These are phyloP conservation scores for Candida sanyiensis DNA, from an alignment of 805 yeast genomes.

Conservation along the genomic window DNA sequence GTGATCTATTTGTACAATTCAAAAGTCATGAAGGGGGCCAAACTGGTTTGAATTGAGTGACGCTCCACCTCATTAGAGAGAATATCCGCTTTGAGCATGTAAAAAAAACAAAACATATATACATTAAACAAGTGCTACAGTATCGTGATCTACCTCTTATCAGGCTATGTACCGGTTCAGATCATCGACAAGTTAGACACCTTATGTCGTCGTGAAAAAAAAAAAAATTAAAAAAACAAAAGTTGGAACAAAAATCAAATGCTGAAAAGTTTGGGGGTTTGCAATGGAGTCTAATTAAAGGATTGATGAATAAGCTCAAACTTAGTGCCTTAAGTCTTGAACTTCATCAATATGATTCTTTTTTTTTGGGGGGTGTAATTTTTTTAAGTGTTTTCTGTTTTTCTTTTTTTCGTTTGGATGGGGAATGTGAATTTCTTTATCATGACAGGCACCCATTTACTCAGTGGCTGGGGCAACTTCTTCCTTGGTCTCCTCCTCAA, in stretches of 20 bases:
- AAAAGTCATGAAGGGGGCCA: too few relatives aligned
- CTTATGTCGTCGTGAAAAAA: constrained; percentile 1
- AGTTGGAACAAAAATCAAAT: not conserved
- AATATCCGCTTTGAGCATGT: not conserved
- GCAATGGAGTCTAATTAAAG: constrained; percentile 2
- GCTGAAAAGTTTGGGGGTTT: constrained; percentile 1
- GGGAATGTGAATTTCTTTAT: not conserved
- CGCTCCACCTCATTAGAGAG: not conserved
- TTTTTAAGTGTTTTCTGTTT: not conserved
- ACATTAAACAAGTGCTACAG: constrained; percentile 2
- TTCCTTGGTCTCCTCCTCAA: constrained; percentile 10
- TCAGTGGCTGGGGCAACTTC: constrained; percentile 2
- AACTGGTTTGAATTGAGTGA: too few relatives aligned
- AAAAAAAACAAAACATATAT: constrained; percentile 2
- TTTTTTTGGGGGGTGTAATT: not conserved
- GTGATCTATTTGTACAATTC: too few relatives aligned
- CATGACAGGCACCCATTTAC: not conserved
- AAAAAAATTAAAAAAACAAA: not conserved
- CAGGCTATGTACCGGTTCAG: not conserved
- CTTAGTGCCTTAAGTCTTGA: not conserved
- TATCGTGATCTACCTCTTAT: too few relatives aligned
- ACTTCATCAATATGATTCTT: not conserved
- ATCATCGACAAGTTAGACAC: not conserved
- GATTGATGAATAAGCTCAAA: not conserved
- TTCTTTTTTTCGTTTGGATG: not conserved